Evolutionary conservation across 2,329 filamentous ascomycete species (phyloP), one percentile per base, ranked within the genome.

Genomic region (Fusarium sp.): DNA sequence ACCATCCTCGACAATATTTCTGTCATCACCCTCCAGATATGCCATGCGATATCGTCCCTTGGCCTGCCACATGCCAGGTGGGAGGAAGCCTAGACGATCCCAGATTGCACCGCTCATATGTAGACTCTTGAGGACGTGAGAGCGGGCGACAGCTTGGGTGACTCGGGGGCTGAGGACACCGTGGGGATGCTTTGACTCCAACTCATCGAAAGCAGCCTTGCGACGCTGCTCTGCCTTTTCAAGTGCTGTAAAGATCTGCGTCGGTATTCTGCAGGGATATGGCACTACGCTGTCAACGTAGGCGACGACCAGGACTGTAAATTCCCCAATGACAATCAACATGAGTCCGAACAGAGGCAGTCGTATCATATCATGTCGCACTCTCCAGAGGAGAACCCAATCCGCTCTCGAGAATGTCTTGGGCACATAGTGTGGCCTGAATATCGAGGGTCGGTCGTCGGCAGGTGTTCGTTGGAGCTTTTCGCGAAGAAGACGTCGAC

Each of bases 231-330:
- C 87, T 2, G 84, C 80, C 68, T 85, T 84, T 52, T 87, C 80
- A 62, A 89, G 80, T 38, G 89, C 85, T 35, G 84, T 80, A 11
- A 84, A 81, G 9, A 93, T 82, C 81, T 98, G 95, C 38, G 82
- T 83, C 1, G 95, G 95, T 61, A 98, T 92, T 13, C 93, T 88
- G 78, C 95, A 98, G 0, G 93, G 91, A 72, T 89, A 88, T 0
- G 95, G 95, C 26, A 97, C 92, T 23, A 93, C 83, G 37, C 82
- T 82, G 21, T 90, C 89, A 26, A 97, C 82, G 31, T 89, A 86
- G 9, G 94, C 82, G 2, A 97, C 91, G 8, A 97, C 80, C 8
- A 98, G 76, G 0, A 94, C 93, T 3, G 94, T 93, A 80, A 97
- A 91, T 80, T 98, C 95, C 26, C 94, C 95, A 77, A 92, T 93